Evolutionary conservation across 352 stramenopile genomes (phyloP).

Genomic region (Phytophthora quininea): DNA sequence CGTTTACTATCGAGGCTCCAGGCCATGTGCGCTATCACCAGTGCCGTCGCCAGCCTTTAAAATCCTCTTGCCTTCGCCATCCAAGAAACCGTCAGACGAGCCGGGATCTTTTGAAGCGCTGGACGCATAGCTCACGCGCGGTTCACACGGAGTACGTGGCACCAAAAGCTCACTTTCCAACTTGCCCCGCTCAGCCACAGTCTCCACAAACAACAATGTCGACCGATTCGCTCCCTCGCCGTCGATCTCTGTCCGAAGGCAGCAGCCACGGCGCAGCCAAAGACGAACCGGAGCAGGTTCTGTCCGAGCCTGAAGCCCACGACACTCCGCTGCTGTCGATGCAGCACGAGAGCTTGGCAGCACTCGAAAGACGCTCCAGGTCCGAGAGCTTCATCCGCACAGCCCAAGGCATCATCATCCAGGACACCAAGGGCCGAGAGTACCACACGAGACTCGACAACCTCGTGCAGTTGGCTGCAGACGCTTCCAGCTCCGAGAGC

Average conservation of each 20-base stretch:
- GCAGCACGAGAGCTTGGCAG: background rate
- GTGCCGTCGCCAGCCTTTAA: too few species aligned
- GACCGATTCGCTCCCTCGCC: background rate
- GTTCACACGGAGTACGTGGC: too few species aligned
- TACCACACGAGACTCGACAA: conserved; percentile 23
- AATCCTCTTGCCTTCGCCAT: too few species aligned
- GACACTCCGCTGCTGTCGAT: background rate
- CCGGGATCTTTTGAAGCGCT: too few species aligned
- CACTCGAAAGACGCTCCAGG: conserved; percentile 14
- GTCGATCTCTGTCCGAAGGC: conserved; percentile 24
- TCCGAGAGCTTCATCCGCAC: conserved; percentile 35
- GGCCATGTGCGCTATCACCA: too few species aligned
- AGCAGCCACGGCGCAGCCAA: conserved; percentile 17
- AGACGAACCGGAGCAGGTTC: conserved; percentile 1
- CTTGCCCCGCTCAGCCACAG: too few species aligned
- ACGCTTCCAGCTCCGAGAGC: conserved; percentile 20
- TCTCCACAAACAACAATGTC: background rate
- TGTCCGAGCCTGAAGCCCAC: conserved; percentile 2
- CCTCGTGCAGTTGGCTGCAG: conserved; percentile 21
- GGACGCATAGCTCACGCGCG: too few species aligned
- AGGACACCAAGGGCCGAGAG: conserved; percentile 4
- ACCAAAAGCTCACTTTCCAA: too few species aligned
- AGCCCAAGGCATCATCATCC: background rate
- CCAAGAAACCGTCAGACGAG: too few species aligned
- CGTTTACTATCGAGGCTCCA: too few species aligned